These are phyloP conservation scores for Colletotrichum simmondsii DNA, from an alignment of 2,329 filamentous ascomycete genomes.

Conservation along the genomic window DNA sequence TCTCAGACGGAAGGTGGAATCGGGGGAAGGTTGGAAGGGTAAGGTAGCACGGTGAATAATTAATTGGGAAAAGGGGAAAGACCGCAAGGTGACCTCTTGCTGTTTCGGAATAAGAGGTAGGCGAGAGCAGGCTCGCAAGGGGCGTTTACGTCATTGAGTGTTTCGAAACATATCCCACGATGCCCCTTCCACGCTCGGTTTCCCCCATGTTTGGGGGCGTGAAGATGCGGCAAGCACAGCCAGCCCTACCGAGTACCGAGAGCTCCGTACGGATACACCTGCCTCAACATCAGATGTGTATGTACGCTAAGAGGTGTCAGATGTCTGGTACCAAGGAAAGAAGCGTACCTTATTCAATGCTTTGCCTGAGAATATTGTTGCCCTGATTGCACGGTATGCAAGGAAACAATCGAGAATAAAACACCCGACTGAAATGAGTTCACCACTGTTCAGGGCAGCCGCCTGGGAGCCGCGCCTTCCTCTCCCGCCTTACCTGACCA, in stretches of 20 bases:
- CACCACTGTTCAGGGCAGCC: no score
- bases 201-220: constrained; percentile 17
- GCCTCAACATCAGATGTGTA: not conserved
- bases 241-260: not conserved
- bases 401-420: not conserved
- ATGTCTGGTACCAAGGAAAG: not conserved
- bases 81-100: not conserved
- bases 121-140: not conserved
- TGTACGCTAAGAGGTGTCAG: not conserved
- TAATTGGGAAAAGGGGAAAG: not conserved
- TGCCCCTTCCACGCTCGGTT: constrained; percentile 30
- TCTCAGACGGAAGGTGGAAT: not conserved
- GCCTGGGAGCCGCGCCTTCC: not conserved
- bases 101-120: constrained; percentile 12
- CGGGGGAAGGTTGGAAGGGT: not conserved
- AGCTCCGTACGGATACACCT: not conserved
- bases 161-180: constrained; percentile 35
- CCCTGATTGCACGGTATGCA: not conserved
- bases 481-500: not conserved
- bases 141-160: constrained; percentile 30
- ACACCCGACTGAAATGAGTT: not conserved
- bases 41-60: no score
- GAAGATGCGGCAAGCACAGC: constrained; percentile 11
- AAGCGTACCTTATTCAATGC: no score
- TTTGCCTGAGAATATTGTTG: not conserved